Percentiles rank a stretch among this genome's conserved stretches.
phyloP scores from a whole-genome alignment of 495 filamentous ascomycete genomes.

The Podospora sp. region DNA sequence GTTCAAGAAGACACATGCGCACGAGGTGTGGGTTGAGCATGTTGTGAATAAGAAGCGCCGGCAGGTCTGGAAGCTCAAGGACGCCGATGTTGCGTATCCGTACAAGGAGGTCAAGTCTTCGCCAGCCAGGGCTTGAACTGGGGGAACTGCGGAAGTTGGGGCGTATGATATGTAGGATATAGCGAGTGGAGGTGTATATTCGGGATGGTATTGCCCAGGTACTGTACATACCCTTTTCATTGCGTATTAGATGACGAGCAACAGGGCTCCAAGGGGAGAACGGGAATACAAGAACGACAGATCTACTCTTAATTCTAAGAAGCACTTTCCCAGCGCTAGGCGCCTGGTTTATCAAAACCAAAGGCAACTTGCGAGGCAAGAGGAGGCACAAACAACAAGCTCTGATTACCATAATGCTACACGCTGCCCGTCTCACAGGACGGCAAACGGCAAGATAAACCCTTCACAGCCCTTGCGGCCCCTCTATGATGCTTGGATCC shows the following conservation, averaged over 20 bases:
- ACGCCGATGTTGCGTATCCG: slow-evolving; percentile 75
- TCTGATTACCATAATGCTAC: background rate
- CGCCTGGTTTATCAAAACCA: no score
- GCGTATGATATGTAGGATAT: slow-evolving; percentile 5
- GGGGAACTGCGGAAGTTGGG: background rate
- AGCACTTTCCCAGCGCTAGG: no score
- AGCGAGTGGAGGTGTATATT: background rate
- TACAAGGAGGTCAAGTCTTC: slow-evolving; percentile 56
- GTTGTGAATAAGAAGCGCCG: slow-evolving; percentile 79
- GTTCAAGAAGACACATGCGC: slow-evolving; percentile 60
- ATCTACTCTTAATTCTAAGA: background rate
- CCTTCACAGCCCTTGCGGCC: slow-evolving; percentile 6
- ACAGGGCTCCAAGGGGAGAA: background rate
- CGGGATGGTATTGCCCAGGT: background rate
- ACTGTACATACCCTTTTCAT: background rate
- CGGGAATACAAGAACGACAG: background rate
- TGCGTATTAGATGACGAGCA: background rate
- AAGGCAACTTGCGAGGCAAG: no score
- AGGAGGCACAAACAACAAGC: background rate
- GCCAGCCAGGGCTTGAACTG: background rate
- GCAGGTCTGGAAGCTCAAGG: slow-evolving; percentile 87
- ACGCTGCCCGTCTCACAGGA: background rate
- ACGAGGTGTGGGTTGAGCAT: slow-evolving; percentile 72
- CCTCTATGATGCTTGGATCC: background rate
- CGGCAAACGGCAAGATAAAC: background rate